Percentiles rank a stretch among this genome's conserved stretches.
Evolutionary conservation across 306 rosid genomes (phyloP).

Genomic region (Castanea sativa): DNA sequence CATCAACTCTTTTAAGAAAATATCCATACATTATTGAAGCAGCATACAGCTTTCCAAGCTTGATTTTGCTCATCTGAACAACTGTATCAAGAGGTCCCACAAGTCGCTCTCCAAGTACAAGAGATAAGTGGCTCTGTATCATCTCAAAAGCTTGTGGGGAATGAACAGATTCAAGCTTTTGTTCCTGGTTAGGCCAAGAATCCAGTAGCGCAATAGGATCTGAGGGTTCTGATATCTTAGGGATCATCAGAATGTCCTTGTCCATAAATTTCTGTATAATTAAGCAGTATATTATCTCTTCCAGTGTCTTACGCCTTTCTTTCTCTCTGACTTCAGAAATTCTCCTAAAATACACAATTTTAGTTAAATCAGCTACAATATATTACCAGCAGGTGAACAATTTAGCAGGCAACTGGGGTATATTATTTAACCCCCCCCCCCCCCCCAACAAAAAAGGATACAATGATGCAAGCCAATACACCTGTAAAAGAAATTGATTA

Average conservation of each 20-base stretch:
- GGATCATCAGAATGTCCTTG: slow-evolving; percentile 70
- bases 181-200: slow-evolving; percentile 92
- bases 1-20: slow-evolving; percentile 89
- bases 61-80: slow-evolving; percentile 85
- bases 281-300: slow-evolving; percentile 85
- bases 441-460: background rate
- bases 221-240: slow-evolving; percentile 58
- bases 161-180: slow-evolving; percentile 78
- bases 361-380: slow-evolving; percentile 15
- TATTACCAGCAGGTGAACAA: slow-evolving; percentile 9
- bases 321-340: slow-evolving; percentile 84
- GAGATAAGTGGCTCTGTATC: slow-evolving; percentile 84
- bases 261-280: slow-evolving; percentile 67
- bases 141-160: slow-evolving; percentile 88
- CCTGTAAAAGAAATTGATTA: background rate
- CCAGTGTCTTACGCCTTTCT: slow-evolving; percentile 58
- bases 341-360: slow-evolving; percentile 60
- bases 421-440: background rate
- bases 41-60: slow-evolving; percentile 92
- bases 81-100: slow-evolving; percentile 74
- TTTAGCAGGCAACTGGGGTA: slow-evolving; percentile 20
- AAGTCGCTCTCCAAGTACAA: slow-evolving; percentile 69
- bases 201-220: slow-evolving; percentile 76
- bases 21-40: slow-evolving; percentile 98
- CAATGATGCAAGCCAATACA: slow-evolving; percentile 2